These are phyloP conservation scores for Leccinum arenicola DNA, from an alignment of 768 basidiomycete species.

Conservation along the genomic window DNA sequence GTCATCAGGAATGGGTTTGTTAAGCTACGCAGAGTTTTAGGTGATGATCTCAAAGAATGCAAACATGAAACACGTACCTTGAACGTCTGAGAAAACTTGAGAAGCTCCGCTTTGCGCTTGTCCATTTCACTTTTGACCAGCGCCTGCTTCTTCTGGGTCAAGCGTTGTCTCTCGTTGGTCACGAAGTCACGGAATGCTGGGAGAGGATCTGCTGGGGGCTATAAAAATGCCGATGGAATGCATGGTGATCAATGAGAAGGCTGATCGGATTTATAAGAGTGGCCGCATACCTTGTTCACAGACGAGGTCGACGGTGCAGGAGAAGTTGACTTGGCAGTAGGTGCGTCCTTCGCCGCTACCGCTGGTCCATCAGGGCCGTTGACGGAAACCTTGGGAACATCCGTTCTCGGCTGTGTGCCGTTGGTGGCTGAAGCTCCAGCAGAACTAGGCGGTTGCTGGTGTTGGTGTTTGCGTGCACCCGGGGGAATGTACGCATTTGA, in stretches of 20 bases:
- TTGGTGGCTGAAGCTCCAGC: conserved; percentile 31
- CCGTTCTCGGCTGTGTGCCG: conserved; percentile 33
- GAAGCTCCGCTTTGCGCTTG: conserved; percentile 86
- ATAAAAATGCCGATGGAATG: conserved; percentile 7
- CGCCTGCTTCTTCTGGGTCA: conserved; percentile 88
- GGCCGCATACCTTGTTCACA: conserved; percentile 48
- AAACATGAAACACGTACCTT: conserved; percentile 56
- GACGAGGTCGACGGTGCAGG: conserved; percentile 50
- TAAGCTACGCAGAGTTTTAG: conserved; percentile 51
- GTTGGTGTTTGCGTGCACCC: conserved; percentile 64
- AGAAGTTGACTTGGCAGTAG: conserved; percentile 58
- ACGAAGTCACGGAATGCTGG: conserved; percentile 93
- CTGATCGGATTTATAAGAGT: neutral
- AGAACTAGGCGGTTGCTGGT: conserved; percentile 13
- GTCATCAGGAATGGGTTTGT: conserved; percentile 93
- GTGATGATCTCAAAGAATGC: neutral
- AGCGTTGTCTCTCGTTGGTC: conserved; percentile 82
- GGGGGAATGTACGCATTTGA: conserved; percentile 94
- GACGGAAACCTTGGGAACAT: conserved; percentile 71
- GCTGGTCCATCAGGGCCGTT: conserved; percentile 74
- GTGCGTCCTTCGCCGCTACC: conserved; percentile 40
- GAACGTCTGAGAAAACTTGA: conserved; percentile 92
- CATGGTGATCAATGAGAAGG: conserved; percentile 7
- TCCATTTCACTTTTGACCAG: conserved; percentile 92
- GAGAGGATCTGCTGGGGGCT: conserved; percentile 74